Conservation (phyloP, 176 grass and related monocot genomes). For the Guadua angustifolia region DNA sequence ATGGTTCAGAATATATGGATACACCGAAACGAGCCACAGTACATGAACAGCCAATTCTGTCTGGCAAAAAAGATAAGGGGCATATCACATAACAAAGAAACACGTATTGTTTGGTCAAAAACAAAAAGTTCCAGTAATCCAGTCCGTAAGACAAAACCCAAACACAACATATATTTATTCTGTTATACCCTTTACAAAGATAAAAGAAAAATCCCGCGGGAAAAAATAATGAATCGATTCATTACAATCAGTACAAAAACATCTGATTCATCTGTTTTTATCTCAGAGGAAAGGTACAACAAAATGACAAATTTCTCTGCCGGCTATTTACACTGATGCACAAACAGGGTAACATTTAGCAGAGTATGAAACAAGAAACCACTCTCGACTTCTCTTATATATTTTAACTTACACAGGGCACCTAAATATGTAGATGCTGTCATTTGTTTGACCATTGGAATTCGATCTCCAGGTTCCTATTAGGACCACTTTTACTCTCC, state of each 20-base stretch:
- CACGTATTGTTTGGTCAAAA: not conserved
- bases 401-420: constrained; percentile 49
- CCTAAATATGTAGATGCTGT: constrained; percentile 42
- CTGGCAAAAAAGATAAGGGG: not conserved
- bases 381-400: constrained; percentile 50
- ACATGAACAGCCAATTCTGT: not conserved
- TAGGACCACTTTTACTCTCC: constrained; percentile 89
- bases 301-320: constrained; percentile 54
- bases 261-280: constrained; percentile 50
- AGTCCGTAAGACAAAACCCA: constrained; percentile 23
- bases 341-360: constrained; percentile 54
- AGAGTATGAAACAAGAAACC: constrained; percentile 49
- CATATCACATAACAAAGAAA: not conserved
- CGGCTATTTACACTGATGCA: constrained; percentile 73
- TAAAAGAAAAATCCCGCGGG: constrained; percentile 22
- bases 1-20: not conserved
- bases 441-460: constrained; percentile 99
- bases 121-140: not conserved
- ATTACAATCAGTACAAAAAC: constrained; percentile 60
- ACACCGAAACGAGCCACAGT: not conserved
- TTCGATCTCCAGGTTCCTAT: constrained; percentile 96
- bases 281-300: constrained; percentile 41
- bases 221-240: constrained; percentile 60
- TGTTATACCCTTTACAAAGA: constrained; percentile 49
- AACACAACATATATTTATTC: constrained; percentile 37